Base-by-base conservation (phyloP, 192 early-diverging fungal genomes). In the Entomortierella parvispora region DNA sequence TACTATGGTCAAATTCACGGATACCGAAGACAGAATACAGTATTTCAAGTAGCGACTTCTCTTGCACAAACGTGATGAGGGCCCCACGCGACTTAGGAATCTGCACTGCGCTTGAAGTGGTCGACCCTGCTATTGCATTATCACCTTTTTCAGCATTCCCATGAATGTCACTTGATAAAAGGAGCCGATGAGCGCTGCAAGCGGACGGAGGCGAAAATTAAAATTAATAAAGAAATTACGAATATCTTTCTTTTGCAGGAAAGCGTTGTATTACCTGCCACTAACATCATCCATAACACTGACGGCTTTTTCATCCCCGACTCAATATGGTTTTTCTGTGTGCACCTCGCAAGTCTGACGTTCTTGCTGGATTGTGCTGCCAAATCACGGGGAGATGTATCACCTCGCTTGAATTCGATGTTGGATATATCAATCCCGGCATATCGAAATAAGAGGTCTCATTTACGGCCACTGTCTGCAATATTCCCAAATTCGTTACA, bases 151-250 rank as follows among this genome's bases (percentile, higher is more conserved):
- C 49, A 25, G 26, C 22, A 25, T 25, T 12, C 49, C 20, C 49
- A 51, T 51, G 23, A 25, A 51, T 25, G 49, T 51, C 49, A 51
- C 20, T 51, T 51, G 49, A 25, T 51, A 51, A 51, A 51, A 9
- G 23, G 49, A 12, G 12, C 49, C 49, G 49, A 51, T 25, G 10
- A 51, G 26, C 20, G 22, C 20, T 51, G 26, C 49, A 25, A 25
- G 23, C 23, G 22, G 3, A 51, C 10, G 49, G 49, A 51, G 49
- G 2, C 22, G 26, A n/a, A n/a, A 51, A n/a, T 6, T 25, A 51
- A 2, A 25, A 3, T 51, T 18, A 25, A 51, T 25, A 51, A 51
- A 11, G 49, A 25, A 25, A 25, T 11, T 10, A 2, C 11, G 22
- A 25, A 25, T 23, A 25, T 23, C 49, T 51, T 51, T 10, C 49